Base-by-base conservation (phyloP, 2,329 filamentous ascomycete genomes). In the Colletotrichum shisoi region DNA sequence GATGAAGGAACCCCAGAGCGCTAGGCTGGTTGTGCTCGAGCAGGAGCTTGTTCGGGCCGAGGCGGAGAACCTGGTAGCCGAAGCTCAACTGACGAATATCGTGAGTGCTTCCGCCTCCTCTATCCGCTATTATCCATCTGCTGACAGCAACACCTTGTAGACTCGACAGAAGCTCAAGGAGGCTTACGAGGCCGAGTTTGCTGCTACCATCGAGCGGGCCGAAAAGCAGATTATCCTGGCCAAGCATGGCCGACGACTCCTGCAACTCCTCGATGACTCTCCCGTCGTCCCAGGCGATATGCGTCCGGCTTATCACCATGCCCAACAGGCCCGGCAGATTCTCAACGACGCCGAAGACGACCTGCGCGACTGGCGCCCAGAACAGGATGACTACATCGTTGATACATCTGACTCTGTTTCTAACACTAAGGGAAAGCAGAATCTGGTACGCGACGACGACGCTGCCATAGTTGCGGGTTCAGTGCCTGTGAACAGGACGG, bases 191-290 rank as follows among this genome's bases (percentile, higher is more conserved):
- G 79, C 91, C 68, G 93, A 98, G 77, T 92, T 97, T 71, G 87
- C 91, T 17, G 93, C 94, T 67, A 92, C 93, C 21, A 96, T 99
- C 73, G 95, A 99, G 83, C 91, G 94, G 39, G 93, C 93, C 27
- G 95, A 98, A 83, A 98, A 98, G 82, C 95, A 99, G 77, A 91
- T 94, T 73, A 92, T 99, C 68, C 86, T 99, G 17, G 94, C 95
- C 64, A 92, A 91, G 74, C 94, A 98, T 76, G 94, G 93, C 21
- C 91, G 93, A 62, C 89, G 93, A 49, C 86, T 99, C 42, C 79
- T 99, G 63, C 89, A 91, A 72, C 86, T 96, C 45, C 86, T 99
- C 12, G 95, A 99, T 73, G 94, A 97, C 76, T 90, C 89, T 0
- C 93, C 95, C 0, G 88, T 97, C 37, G 90, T 96, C 0, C 94